Base-by-base conservation (phyloP, 129 eudicot genomes). In the Tanacetum coccineum region DNA sequence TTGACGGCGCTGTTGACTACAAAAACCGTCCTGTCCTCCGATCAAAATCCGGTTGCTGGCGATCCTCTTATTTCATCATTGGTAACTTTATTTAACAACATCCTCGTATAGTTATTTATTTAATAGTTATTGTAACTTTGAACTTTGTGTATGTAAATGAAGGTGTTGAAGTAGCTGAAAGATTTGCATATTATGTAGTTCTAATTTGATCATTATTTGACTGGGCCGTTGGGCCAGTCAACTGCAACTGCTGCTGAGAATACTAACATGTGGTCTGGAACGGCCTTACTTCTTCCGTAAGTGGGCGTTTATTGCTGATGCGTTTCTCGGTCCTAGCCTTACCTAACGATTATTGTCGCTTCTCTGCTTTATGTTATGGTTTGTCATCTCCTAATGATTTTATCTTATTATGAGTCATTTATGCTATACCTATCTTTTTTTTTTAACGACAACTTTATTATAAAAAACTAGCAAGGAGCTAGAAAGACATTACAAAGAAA, bases 221-320 rank as follows among this genome's bases (percentile, higher is more conserved):
- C 84, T 0, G 82, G 84, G 2, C 84, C 76, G 0, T 62, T 88
- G 61, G 83, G 86, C 4, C 94, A 78, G 46, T 85, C 96, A 17
- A 89, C 90, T 20, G 96, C 90, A 0, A 44, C 82, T 3, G 90
- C 96, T 0, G 95, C 96, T 8, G 83, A 73, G 62, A 89, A 83
- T 32, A 86, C 86, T 1, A 86, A 89, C 22, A 83, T 75, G 0
- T 89, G 94, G 96, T 44, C 82, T 3, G 96, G 96, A 14, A 51
- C 80, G 53, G 74, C 84, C 17, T 52, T 74, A 44, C 88, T 86
- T 50, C 67, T 83, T 64, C 96, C 91, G 4, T 52, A 86, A 15
- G 7, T 84, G 44, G 96, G 95, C 7, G 9, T 80, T 86, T 15
- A 2, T 89, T 52, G 91, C 96, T 25, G 96, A 89, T 59, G 81